Evolutionary conservation across 2,329 filamentous ascomycete genomes (phyloP).

Genomic region (Phialophora macrospora): DNA sequence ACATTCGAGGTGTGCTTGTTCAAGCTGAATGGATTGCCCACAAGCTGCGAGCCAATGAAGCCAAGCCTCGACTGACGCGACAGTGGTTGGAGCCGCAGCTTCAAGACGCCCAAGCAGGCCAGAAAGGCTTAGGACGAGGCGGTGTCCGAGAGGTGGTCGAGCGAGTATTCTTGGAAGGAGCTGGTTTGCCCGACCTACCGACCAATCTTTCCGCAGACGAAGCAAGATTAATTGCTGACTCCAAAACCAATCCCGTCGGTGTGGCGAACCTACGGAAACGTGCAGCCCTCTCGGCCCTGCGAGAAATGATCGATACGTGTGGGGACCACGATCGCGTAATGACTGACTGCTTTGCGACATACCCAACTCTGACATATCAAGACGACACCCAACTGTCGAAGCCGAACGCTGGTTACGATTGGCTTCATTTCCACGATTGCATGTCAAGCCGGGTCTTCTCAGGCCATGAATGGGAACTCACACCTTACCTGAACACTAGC

Average conservation of each 20-base stretch:
- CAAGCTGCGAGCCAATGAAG: conserved; percentile 56
- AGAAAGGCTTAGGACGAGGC: conserved; percentile 64
- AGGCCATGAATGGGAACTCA: conserved; percentile 92
- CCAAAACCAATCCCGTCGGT: conserved; percentile 51
- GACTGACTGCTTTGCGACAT: conserved; percentile 79
- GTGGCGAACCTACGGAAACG: conserved; percentile 65
- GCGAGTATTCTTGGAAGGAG: conserved; percentile 68
- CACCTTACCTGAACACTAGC: conserved; percentile 82
- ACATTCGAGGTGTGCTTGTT: conserved; percentile 68
- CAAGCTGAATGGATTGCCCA: conserved; percentile 69
- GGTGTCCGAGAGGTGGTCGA: conserved; percentile 69
- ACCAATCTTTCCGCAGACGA: conserved; percentile 45
- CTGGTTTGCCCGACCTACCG: conserved; percentile 62
- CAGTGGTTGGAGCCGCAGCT: conserved; percentile 66
- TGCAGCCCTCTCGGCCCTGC: conserved; percentile 62
- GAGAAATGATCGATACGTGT: conserved; percentile 66
- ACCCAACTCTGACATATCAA: conserved; percentile 86
- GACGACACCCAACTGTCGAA: conserved; percentile 91
- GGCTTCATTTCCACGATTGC: conserved; percentile 90
- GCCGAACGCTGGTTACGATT: conserved; percentile 85
- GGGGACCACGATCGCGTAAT: conserved; percentile 67
- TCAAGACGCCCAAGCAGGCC: conserved; percentile 58
- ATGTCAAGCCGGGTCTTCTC: conserved; percentile 78
- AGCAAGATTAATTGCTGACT: conserved; percentile 46
- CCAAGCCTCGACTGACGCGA: conserved; percentile 55